Evolutionary conservation across 495 filamentous ascomycete species (phyloP).

Genomic region (Xylaria longipes): DNA sequence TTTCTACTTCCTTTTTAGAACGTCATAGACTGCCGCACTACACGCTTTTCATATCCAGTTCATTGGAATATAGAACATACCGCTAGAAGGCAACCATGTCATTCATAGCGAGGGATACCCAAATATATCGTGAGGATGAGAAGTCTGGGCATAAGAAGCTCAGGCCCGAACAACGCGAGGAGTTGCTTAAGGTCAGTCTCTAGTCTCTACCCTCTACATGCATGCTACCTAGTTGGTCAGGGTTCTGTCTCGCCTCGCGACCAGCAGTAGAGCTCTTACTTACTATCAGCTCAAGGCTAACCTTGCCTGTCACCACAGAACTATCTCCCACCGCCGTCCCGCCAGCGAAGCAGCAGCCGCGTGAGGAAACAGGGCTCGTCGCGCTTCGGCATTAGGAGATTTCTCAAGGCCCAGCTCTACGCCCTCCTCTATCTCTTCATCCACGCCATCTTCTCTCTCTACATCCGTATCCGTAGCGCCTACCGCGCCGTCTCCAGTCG

Average conservation of each 20-base stretch:
- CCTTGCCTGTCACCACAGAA: conserved; percentile 52
- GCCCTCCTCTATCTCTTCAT: conserved; percentile 72
- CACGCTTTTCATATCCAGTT: background rate
- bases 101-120: conserved; percentile 58
- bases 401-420: conserved; percentile 71
- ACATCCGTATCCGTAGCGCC: conserved; percentile 77
- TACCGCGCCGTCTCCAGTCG: conserved; percentile 79
- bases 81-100: conserved; percentile 50
- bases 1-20: background rate
- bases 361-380: conserved; percentile 41
- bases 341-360: conserved; percentile 37
- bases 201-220: background rate
- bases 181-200: conserved; percentile 62
- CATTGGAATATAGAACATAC: background rate
- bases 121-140: conserved; percentile 69
- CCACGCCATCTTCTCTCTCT: conserved; percentile 83
- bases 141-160: conserved; percentile 64
- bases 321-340: conserved; percentile 69
- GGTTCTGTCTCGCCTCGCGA: background rate
- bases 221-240: background rate
- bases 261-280: conserved; percentile 20
- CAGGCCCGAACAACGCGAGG: conserved; percentile 69
- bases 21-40: background rate
- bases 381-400: conserved; percentile 66
- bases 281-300: conserved; percentile 29